These are phyloP conservation scores for Helianthus annuus DNA, from an alignment of 129 eudicot genomes.

Conservation along the genomic window DNA sequence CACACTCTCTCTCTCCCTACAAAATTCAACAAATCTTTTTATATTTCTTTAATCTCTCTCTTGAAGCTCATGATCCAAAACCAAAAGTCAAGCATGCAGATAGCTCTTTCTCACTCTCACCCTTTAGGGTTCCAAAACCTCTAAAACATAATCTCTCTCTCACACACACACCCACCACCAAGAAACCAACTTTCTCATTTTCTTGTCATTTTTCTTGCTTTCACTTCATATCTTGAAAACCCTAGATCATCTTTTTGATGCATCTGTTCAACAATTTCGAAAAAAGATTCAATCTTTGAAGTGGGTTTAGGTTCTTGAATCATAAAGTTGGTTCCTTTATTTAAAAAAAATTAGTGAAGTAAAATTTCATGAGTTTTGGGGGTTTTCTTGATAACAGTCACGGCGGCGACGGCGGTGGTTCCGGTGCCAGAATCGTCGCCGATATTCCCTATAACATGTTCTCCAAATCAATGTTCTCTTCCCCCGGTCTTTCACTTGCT, in stretches of 20 bases:
- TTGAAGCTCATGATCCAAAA: slow-evolving; percentile 48
- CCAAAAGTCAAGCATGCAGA: slow-evolving; percentile 71
- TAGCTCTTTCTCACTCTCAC: slow-evolving; percentile 18
- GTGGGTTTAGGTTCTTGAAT: slow-evolving; percentile 16
- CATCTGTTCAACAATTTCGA: slow-evolving; percentile 5
- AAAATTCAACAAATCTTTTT: slow-evolving; percentile 28
- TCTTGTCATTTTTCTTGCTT: slow-evolving; percentile 42
- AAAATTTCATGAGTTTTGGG: slow-evolving; percentile 91
- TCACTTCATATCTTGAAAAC: slow-evolving; percentile 13
- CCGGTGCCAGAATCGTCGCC: slow-evolving; percentile 57
- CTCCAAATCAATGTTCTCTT: slow-evolving; percentile 70
- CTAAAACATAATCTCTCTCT: neutral
- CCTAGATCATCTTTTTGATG: slow-evolving; percentile 10
- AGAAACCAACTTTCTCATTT: neutral
- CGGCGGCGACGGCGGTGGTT: slow-evolving; percentile 55
- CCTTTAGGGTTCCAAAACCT: slow-evolving; percentile 40
- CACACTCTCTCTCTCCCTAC: slow-evolving; percentile 15
- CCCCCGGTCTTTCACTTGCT: slow-evolving; percentile 97
- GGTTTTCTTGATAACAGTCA: slow-evolving; percentile 81
- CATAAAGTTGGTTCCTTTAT: neutral
- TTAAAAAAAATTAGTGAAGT: neutral
- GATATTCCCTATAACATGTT: slow-evolving; percentile 59
- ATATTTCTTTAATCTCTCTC: slow-evolving; percentile 35
- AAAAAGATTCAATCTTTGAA: slow-evolving; percentile 26
- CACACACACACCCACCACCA: too few relatives aligned